phyloP scores from a whole-genome alignment of 2,329 filamentous ascomycete genomes.

The Penicillium rolfsii region DNA sequence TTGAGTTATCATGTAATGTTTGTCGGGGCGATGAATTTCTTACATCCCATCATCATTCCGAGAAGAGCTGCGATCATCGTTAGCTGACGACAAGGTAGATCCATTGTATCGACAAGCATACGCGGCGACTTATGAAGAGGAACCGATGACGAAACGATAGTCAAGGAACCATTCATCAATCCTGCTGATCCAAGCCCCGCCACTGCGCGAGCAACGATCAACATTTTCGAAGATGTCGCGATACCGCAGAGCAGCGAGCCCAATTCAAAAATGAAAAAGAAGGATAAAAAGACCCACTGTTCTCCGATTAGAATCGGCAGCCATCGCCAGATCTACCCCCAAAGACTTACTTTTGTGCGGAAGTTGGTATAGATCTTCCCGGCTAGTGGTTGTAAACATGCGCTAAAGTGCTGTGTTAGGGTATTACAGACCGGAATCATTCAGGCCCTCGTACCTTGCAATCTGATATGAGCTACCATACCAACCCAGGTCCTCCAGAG shows the following conservation, averaged over 20 bases:
- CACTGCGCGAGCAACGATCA: constrained; percentile 36
- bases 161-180: constrained; percentile 33
- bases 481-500: constrained; percentile 42
- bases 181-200: constrained; percentile 35
- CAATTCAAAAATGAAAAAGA: constrained; percentile 35
- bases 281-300: constrained; percentile 32
- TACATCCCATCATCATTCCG: constrained; percentile 26
- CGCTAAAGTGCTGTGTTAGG: constrained; percentile 37
- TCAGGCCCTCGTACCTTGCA: constrained; percentile 22
- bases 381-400: constrained; percentile 56
- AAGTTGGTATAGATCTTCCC: constrained; percentile 57
- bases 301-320: neutral
- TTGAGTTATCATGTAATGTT: neutral
- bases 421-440: neutral
- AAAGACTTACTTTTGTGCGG: constrained; percentile 35
- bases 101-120: constrained; percentile 8
- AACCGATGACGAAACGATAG: constrained; percentile 30
- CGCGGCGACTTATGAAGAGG: constrained; percentile 33
- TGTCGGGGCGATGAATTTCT: neutral
- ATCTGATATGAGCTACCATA: constrained; percentile 49
- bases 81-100: neutral
- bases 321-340: no score
- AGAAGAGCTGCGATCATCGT: constrained; percentile 14
- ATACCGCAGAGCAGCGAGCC: constrained; percentile 35
- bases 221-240: constrained; percentile 34